A percentile compares a stretch with the other conserved stretches of the same genome.
These are phyloP conservation scores for Lobosporangium transversale DNA, from an alignment of 192 early-diverging fungal species.

Conservation along the genomic window DNA sequence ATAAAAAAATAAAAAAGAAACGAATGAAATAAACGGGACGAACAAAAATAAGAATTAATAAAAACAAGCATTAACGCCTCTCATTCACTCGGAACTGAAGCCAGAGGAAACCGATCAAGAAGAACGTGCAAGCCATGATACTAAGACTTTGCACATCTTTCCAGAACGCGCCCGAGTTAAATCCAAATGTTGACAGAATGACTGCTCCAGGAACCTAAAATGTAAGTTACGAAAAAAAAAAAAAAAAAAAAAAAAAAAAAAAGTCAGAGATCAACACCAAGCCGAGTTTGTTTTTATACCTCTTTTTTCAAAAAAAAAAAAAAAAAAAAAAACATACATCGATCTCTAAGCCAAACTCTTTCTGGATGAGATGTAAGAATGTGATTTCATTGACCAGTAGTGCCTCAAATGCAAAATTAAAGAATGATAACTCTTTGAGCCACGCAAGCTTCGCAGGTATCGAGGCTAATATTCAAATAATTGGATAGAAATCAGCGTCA, in stretches of 20 bases:
- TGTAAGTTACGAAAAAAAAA: neutral
- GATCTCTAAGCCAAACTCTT: slow-evolving; percentile 84
- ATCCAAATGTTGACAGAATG: slow-evolving; percentile 90
- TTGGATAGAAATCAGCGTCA: neutral
- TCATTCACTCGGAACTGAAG: slow-evolving; percentile 86
- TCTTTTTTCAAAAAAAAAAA: too few relatives aligned
- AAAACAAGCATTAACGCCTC: slow-evolving; percentile 61
- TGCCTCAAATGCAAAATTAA: slow-evolving; percentile 92
- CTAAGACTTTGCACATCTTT: slow-evolving; percentile 73
- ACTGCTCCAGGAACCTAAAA: slow-evolving; percentile 80
- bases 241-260: neutral
- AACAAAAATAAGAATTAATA: neutral
- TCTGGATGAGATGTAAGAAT: slow-evolving; percentile 79
- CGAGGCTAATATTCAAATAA: slow-evolving; percentile 61
- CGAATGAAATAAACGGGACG: neutral
- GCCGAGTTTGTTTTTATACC: too few relatives aligned
- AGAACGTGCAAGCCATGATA: slow-evolving; percentile 66
- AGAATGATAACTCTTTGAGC: slow-evolving; percentile 82
- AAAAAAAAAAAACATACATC: slow-evolving; percentile 62
- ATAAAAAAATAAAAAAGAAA: neutral
- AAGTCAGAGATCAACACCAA: neutral
- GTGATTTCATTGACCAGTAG: slow-evolving; percentile 91
- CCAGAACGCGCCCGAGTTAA: slow-evolving; percentile 87
- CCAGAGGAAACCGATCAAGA: slow-evolving; percentile 80
- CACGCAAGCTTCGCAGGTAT: slow-evolving; percentile 72